Evolutionary conservation across 306 rosid species (phyloP), one percentile per base, ranked within the genome.

Genomic region (Malus orientalis): DNA sequence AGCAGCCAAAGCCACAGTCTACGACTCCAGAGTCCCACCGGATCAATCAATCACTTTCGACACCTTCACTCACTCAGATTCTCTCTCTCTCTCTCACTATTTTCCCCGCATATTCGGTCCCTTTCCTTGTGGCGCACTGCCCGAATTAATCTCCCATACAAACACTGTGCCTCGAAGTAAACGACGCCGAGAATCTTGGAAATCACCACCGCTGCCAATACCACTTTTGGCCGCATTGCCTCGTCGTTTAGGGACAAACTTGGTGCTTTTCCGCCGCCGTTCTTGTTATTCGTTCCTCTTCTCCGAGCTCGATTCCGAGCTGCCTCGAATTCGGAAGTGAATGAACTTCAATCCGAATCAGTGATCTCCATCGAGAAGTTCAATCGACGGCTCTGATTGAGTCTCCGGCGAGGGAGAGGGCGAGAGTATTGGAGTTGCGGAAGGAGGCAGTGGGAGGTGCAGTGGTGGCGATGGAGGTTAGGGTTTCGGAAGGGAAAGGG

Each of bases 121-220:
- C 53, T 42, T 74, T 73, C 54, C 54, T 20, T 19, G 13, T 29
- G 30, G 36, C 15, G 10, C 71, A 32, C 67, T 63, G 47, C 63
- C 67, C 66, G 49, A 51, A 10, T 65, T 76, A 67, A n/a, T 66
- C 49, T 66, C 57, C 27, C 51, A 12, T 38, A 72, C 51, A 72
- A n/a, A 53, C 63, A 42, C 63, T 18, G 6, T 59, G 47, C 81
- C 70, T 77, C 81, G 71, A 51, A 76, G 74, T 30, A 25, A 76
- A 73, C 81, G 75, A 78, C 55, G 60, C 68, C 33, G 61, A 70
- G 71, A 71, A 76, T 77, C 74, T 76, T 77, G 23, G 67, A 54
- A 73, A 59, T 44, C 67, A 38, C 75, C 69, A 55, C 4, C 23
- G 8, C 13, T 6, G 32, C 61, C 38, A 11, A 27, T 38, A 3